These are phyloP conservation scores for Capsicum baccatum DNA, from an alignment of 257 asterid genomes.

Conservation along the genomic window DNA sequence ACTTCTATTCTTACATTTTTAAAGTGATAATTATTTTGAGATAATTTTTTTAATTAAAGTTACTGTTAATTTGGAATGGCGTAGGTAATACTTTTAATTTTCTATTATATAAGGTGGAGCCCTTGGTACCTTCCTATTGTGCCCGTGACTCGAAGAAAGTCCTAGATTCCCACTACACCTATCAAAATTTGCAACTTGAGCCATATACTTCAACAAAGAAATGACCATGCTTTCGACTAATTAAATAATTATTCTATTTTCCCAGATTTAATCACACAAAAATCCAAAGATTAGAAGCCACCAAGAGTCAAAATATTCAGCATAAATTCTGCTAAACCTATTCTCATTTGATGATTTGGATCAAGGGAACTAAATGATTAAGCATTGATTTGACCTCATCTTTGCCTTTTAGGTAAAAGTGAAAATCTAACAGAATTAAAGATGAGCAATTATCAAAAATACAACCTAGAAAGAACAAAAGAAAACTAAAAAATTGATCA, in stretches of 20 bases:
- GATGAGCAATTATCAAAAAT: not conserved
- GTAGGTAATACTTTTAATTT: too few relatives aligned
- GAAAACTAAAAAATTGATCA: too few relatives aligned
- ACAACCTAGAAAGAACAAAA: not conserved
- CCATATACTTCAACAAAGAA: not conserved
- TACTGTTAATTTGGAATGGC: too few relatives aligned
- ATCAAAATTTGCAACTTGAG: slow-evolving; percentile 9
- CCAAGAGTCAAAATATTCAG: not conserved
- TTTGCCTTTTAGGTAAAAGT: slow-evolving; percentile 14
- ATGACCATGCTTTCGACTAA: not conserved
- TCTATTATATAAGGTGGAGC: slow-evolving; percentile 22
- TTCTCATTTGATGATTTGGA: not conserved
- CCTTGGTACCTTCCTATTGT: not conserved
- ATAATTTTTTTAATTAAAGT: too few relatives aligned
- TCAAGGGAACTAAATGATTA: slow-evolving; percentile 2
- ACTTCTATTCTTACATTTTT: too few relatives aligned
- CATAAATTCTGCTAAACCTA: not conserved
- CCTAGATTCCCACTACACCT: slow-evolving; percentile 2
- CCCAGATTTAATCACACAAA: not conserved
- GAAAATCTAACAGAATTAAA: not conserved
- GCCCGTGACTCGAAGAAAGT: slow-evolving; percentile 33
- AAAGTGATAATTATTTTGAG: too few relatives aligned
- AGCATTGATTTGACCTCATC: not conserved
- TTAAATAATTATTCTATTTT: not conserved
- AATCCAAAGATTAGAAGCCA: slow-evolving; percentile 14